These are phyloP conservation scores for Amanita molliuscula DNA, from an alignment of 768 basidiomycete species.

Conservation along the genomic window DNA sequence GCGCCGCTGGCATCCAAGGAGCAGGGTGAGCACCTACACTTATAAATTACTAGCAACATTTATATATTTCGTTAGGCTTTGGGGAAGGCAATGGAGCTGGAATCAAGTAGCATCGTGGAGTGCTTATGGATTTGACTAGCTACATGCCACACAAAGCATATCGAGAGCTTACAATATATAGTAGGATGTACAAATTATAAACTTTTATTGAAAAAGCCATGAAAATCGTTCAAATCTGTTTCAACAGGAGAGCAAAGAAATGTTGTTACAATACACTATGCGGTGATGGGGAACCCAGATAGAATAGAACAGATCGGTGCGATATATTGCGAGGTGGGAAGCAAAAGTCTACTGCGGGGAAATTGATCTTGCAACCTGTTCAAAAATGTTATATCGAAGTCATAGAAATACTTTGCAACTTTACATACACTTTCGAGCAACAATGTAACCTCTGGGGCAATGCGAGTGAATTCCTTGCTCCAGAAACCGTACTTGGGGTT, in stretches of 20 bases:
- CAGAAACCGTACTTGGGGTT: constrained; percentile 89
- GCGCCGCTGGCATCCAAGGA: constrained; percentile 64
- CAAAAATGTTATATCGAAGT: constrained; percentile 5
- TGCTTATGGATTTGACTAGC: constrained; percentile 1
- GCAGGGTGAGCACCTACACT: constrained; percentile 50
- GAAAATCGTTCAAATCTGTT: constrained; percentile 15
- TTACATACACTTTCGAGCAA: constrained; percentile 72
- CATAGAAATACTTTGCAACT: constrained; percentile 4
- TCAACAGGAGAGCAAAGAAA: constrained; percentile 46
- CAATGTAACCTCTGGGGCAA: constrained; percentile 79
- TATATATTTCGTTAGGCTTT: constrained; percentile 11
- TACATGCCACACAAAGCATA: constrained; percentile 4
- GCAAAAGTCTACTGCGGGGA: constrained; percentile 65
- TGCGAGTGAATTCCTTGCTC: constrained; percentile 77
- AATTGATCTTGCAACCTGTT: constrained; percentile 67
- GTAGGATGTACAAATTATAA: constrained; percentile 7
- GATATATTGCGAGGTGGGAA: constrained; percentile 71
- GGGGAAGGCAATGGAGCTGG: constrained; percentile 22
- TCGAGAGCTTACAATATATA: constrained; percentile 6
- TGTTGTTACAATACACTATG: constrained; percentile 86
- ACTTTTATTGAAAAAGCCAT: constrained; percentile 3
- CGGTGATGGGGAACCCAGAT: constrained; percentile 51
- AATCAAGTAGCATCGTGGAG: constrained; percentile 9
- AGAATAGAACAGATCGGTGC: constrained; percentile 61
- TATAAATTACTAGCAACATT: not conserved